Conservation (phyloP, 2,329 filamentous ascomycete species). For the Verticillium klebahnii region DNA sequence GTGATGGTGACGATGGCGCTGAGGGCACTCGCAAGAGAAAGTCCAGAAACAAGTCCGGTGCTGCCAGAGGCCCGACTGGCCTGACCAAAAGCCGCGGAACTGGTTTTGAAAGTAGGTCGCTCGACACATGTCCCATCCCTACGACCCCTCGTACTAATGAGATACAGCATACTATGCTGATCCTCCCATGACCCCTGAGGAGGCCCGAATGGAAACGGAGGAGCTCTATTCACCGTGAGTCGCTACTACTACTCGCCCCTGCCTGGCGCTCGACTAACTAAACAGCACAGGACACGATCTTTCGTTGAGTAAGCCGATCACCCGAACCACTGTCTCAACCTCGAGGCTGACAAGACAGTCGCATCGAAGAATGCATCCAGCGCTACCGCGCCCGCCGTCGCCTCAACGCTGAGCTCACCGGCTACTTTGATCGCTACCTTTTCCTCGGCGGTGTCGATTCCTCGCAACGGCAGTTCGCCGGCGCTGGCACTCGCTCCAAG, state of each 20-base stretch:
- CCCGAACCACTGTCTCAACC: background rate
- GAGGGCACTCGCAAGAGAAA: constrained; percentile 12
- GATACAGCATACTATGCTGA: constrained; percentile 68
- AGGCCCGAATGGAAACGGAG: constrained; percentile 58
- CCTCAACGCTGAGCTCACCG: constrained; percentile 56
- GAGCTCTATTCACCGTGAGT: constrained; percentile 64
- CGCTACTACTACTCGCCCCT: background rate
- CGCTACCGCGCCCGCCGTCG: constrained; percentile 75
- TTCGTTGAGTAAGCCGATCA: constrained; percentile 49
- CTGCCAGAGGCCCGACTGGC: constrained; percentile 32
- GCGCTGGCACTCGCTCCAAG: constrained; percentile 46
- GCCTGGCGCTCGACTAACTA: background rate
- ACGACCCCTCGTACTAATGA: background rate
- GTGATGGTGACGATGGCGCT: background rate
- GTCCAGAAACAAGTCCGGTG: constrained; percentile 7
- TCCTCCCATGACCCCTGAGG: constrained; percentile 66
- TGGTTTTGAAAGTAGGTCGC: constrained; percentile 61
- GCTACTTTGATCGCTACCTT: constrained; percentile 76
- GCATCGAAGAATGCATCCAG: constrained; percentile 81
- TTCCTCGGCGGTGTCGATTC: constrained; percentile 75
- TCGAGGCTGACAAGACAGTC: constrained; percentile 39
- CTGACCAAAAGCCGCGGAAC: constrained; percentile 43
- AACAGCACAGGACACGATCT: constrained; percentile 34
- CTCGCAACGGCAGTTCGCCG: constrained; percentile 50
- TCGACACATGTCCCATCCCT: background rate